These are phyloP conservation scores for Diospyros lotus DNA, from an alignment of 148 eudicot species.

Conservation along the genomic window DNA sequence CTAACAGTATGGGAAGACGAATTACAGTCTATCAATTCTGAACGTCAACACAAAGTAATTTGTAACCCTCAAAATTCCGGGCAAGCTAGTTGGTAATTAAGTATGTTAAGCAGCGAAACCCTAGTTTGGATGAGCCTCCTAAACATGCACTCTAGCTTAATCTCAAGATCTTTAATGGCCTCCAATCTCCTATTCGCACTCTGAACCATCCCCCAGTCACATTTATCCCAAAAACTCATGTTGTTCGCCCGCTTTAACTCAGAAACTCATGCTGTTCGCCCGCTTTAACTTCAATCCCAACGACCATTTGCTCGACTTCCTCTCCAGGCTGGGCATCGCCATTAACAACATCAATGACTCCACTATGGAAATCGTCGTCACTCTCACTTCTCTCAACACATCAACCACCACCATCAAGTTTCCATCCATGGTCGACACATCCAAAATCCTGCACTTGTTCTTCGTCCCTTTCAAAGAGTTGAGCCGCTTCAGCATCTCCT, in stretches of 20 bases:
- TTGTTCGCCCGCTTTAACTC: conserved; percentile 41
- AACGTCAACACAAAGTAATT: no score
- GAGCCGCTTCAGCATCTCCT: conserved; percentile 40
- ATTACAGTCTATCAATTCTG: no score
- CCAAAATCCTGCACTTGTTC: conserved; percentile 18
- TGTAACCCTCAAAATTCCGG: no score
- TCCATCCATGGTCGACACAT: conserved; percentile 26
- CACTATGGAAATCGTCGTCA: conserved; percentile 40
- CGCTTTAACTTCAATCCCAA: conserved; percentile 33
- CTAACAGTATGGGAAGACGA: no score
- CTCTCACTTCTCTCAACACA: conserved; percentile 56
- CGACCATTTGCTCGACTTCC: conserved; percentile 23
- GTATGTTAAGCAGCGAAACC: conserved; percentile 62
- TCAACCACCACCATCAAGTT: conserved; percentile 54
- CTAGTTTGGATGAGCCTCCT: conserved; percentile 64
- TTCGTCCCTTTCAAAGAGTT: conserved; percentile 40
- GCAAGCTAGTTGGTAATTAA: conserved; percentile 28
- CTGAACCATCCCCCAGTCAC: conserved; percentile 33
- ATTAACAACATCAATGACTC: conserved; percentile 55
- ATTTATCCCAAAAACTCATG: conserved; percentile 23
- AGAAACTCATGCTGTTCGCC: conserved; percentile 32
- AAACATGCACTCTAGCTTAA: conserved; percentile 55
- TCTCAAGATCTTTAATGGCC: conserved; percentile 50
- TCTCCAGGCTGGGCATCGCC: conserved; percentile 35
- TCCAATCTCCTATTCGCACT: conserved; percentile 38